phyloP scores from a whole-genome alignment of 495 filamentous ascomycete genomes.

The Tuber magnatum region DNA sequence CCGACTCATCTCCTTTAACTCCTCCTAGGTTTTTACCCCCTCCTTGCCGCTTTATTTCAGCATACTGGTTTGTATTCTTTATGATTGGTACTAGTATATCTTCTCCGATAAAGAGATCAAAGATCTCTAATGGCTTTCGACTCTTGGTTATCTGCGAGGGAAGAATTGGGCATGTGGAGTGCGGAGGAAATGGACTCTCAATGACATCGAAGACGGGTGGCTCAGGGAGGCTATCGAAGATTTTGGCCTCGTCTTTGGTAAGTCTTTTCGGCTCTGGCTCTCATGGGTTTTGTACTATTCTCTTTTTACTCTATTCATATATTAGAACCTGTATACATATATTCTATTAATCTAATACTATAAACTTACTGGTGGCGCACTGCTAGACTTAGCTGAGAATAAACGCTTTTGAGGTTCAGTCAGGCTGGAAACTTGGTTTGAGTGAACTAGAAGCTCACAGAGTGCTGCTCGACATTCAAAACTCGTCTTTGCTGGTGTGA shows the following conservation, averaged over 20 bases:
- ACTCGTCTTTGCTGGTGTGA: neutral
- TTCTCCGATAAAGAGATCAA: too few relatives aligned
- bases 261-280: neutral
- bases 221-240: neutral
- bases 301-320: neutral
- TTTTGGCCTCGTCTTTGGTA: neutral
- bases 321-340: too few relatives aligned
- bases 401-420: neutral
- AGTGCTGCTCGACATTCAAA: neutral
- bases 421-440: neutral
- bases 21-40: too few relatives aligned
- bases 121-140: too few relatives aligned
- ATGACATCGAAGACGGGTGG: neutral
- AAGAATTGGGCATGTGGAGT: neutral
- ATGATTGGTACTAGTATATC: too few relatives aligned
- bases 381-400: neutral
- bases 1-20: too few relatives aligned
- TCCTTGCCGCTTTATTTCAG: too few relatives aligned
- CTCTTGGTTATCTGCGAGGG: neutral
- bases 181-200: neutral
- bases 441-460: neutral
- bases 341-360: too few relatives aligned
- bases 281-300: neutral
- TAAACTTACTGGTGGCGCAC: neutral
- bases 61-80: too few relatives aligned